These are phyloP conservation scores for Polychytrium aggregatum DNA, from an alignment of 192 early-diverging fungal species.

Conservation along the genomic window DNA sequence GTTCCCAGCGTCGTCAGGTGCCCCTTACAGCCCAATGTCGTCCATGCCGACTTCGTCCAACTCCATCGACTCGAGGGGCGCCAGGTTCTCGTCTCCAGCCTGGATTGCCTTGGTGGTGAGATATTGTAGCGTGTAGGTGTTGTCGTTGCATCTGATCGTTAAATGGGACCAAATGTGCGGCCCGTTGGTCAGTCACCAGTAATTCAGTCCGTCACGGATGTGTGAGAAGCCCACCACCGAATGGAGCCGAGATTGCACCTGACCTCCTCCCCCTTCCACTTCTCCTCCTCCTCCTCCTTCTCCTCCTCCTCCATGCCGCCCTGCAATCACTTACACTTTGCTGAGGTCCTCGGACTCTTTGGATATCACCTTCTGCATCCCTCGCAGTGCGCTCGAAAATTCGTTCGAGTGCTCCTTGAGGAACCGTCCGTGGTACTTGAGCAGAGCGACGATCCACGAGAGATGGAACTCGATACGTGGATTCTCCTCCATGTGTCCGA, in stretches of 20 bases:
- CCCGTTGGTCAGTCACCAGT: background rate
- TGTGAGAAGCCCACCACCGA: background rate
- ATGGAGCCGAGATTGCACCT: background rate
- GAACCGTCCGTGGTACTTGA: constrained; percentile 59
- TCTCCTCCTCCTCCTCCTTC: no score
- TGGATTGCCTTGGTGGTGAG: no score
- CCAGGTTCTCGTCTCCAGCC: no score
- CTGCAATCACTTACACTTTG: constrained; percentile 33
- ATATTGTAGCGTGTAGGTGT: constrained; percentile 63
- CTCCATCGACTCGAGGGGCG: no score
- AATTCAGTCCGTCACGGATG: background rate
- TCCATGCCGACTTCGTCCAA: no score
- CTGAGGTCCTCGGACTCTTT: constrained; percentile 33
- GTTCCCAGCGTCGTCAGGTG: no score
- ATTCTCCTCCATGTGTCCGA: constrained; percentile 61
- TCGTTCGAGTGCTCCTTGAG: constrained; percentile 34
- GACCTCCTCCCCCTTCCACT: no score
- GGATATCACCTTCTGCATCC: constrained; percentile 54
- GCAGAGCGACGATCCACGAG: constrained; percentile 64
- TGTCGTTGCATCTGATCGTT: constrained; percentile 59
- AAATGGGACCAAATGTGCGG: constrained; percentile 8
- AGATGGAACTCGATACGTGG: constrained; percentile 83
- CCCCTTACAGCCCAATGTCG: no score
- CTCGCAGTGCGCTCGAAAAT: constrained; percentile 45
- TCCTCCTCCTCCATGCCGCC: no score